Evolutionary conservation across 306 rosid species (phyloP).

Genomic region (Morella rubra): DNA sequence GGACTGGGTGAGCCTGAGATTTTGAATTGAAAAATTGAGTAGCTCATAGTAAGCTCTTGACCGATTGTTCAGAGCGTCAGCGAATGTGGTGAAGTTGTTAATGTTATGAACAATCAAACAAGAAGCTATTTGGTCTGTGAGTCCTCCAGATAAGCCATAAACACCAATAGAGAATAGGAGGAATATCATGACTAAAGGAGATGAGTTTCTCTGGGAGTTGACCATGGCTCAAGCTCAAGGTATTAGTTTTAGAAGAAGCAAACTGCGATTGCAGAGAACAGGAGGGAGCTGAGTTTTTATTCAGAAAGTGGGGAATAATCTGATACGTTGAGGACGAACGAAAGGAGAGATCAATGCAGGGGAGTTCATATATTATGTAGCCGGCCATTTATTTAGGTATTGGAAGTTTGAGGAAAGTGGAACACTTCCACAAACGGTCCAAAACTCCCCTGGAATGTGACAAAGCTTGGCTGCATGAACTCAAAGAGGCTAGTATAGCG

Average conservation of each 20-base stretch:
- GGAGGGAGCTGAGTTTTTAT: conserved; percentile 20
- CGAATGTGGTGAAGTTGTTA: conserved; percentile 55
- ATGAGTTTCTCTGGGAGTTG: conserved; percentile 13
- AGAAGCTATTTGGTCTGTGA: conserved; percentile 27
- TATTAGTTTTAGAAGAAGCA: conserved; percentile 30
- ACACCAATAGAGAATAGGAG: conserved; percentile 24
- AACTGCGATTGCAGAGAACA: conserved; percentile 26
- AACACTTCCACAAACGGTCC: conserved; percentile 22
- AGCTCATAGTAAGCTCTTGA: conserved; percentile 48
- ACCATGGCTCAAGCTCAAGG: conserved; percentile 30
- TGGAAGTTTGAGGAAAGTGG: conserved; percentile 29
- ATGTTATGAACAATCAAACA: conserved; percentile 53
- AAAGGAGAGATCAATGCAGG: conserved; percentile 33
- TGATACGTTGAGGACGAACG: conserved; percentile 35
- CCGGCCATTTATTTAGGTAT: conserved; percentile 45
- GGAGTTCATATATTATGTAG: conserved; percentile 18
- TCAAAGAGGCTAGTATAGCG: background rate
- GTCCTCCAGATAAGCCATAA: conserved; percentile 28
- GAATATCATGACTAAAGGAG: conserved; percentile 21
- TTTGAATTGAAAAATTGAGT: conserved; percentile 70
- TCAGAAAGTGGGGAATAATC: conserved; percentile 30
- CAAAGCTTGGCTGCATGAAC: conserved; percentile 10
- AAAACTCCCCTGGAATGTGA: conserved; percentile 14
- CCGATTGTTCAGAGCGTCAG: conserved; percentile 25
- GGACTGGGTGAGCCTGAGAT: conserved; percentile 51